phyloP scores from a whole-genome alignment of 805 yeast species.

The Lachancea meyersii region DNA sequence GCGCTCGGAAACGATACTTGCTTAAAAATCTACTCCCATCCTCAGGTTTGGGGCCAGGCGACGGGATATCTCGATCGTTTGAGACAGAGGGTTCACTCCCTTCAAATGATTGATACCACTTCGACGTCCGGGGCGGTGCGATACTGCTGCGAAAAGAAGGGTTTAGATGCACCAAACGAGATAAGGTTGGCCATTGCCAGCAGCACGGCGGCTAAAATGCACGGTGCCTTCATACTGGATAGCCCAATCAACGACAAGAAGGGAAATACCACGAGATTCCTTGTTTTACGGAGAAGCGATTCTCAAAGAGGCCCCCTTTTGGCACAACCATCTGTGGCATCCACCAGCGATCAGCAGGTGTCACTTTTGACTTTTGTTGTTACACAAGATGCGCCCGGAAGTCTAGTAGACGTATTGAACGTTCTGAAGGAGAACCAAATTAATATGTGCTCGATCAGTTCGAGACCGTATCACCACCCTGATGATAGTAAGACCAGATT shows the following conservation, averaged over 20 bases:
- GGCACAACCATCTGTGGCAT: conserved; percentile 7
- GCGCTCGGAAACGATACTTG: conserved; percentile 39
- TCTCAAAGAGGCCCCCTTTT: conserved; percentile 13
- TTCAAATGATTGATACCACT: conserved; percentile 54
- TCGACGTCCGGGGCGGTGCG: conserved; percentile 87
- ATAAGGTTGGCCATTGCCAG: conserved; percentile 69
- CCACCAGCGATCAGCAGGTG: conserved; percentile 22
- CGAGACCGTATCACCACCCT: conserved; percentile 58
- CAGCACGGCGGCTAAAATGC: conserved; percentile 54
- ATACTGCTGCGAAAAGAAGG: conserved; percentile 39
- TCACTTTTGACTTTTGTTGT: conserved; percentile 63
- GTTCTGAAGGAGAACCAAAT: conserved; percentile 50
- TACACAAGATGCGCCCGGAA: conserved; percentile 63
- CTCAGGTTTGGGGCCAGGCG: conserved; percentile 97
- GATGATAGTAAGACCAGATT: conserved; percentile 29
- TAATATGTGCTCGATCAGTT: conserved; percentile 64
- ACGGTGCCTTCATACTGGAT: conserved; percentile 49
- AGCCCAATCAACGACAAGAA: conserved; percentile 61
- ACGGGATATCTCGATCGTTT: conserved; percentile 44
- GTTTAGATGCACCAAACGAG: conserved; percentile 28
- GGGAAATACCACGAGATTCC: conserved; percentile 80
- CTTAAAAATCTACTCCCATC: conserved; percentile 73
- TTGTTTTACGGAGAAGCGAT: conserved; percentile 48
- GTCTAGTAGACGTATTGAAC: conserved; percentile 58
- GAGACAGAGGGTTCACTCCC: conserved; percentile 30